Evolutionary conservation across 1,284 basidiomycete genomes (phyloP).

Genomic region (Apiotrichum sp.): DNA sequence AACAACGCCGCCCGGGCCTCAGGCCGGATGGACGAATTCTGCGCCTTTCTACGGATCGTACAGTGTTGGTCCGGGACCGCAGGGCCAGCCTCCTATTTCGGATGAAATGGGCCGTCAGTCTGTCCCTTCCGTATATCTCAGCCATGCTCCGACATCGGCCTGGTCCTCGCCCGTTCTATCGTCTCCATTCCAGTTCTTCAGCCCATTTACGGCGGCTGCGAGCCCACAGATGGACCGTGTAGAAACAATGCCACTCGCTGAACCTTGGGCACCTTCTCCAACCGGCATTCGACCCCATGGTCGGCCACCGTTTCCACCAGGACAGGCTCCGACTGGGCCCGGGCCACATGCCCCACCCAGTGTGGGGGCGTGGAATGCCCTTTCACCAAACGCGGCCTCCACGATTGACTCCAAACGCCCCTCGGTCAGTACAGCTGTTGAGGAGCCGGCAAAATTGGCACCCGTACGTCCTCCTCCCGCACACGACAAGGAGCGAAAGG

Average conservation of each 20-base stretch:
- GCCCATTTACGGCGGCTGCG: conserved; percentile 2
- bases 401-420: not conserved
- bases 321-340: not conserved
- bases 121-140: conserved; percentile 9
- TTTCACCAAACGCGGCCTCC: not conserved
- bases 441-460: not conserved
- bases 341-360: not conserved
- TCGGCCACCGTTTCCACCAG: not conserved
- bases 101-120: conserved; percentile 8
- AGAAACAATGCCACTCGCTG: conserved; percentile 8
- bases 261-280: conserved; percentile 5
- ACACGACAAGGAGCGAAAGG: conserved; percentile 36
- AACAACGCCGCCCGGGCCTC: conserved; percentile 10
- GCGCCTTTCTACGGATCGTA: conserved; percentile 10
- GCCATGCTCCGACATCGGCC: conserved; percentile 4
- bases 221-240: conserved; percentile 5
- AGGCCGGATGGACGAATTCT: conserved; percentile 8
- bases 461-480: not conserved
- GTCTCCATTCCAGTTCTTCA: conserved; percentile 15
- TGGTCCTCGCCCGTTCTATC: conserved; percentile 17
- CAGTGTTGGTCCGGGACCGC: conserved; percentile 5
- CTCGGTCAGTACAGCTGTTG: not conserved
- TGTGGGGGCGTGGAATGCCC: not conserved
- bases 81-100: conserved; percentile 1
- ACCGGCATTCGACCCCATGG: not conserved